Conservation (phyloP, 768 basidiomycete species). For the Hygrophorus pudorinus region DNA sequence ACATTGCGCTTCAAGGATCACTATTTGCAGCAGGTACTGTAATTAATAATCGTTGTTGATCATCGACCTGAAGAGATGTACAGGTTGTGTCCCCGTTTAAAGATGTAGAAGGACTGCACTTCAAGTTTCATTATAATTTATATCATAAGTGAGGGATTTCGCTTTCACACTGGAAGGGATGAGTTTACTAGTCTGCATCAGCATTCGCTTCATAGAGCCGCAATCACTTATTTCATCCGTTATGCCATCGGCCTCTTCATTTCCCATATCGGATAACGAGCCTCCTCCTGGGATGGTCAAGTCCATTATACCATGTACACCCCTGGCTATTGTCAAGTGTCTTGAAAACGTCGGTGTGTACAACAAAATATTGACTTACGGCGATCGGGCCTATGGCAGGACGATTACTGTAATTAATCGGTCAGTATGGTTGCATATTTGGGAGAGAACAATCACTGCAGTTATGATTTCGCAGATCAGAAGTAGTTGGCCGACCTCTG, state of each 20-base stretch:
- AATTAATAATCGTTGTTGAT: not conserved
- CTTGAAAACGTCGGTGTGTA: constrained; percentile 89
- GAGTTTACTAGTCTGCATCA: constrained; percentile 20
- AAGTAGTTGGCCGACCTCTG: constrained; percentile 95
- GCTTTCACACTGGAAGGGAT: constrained; percentile 2
- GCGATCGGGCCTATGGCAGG: constrained; percentile 89
- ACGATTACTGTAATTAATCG: constrained; percentile 93
- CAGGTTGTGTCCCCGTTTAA: constrained; percentile 92
- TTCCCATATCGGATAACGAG: constrained; percentile 38
- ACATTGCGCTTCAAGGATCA: constrained; percentile 53
- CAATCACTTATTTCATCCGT: constrained; percentile 47
- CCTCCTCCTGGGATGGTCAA: constrained; percentile 85
- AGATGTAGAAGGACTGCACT: constrained; percentile 95
- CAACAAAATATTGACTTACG: constrained; percentile 85
- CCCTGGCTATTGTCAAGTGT: constrained; percentile 92
- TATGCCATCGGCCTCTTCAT: constrained; percentile 28
- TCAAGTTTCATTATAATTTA: constrained; percentile 90
- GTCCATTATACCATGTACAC: constrained; percentile 95
- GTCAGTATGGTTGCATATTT: constrained; percentile 26
- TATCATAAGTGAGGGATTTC: constrained; percentile 73
- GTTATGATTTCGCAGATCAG: constrained; percentile 46
- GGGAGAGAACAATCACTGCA: not conserved
- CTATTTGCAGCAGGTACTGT: constrained; percentile 82
- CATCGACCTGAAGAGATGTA: constrained; percentile 1
- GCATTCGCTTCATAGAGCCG: constrained; percentile 88